Evolutionary conservation across 371 early-diverging fungal species (phyloP).

Genomic region (Chytridium lagenaria): DNA sequence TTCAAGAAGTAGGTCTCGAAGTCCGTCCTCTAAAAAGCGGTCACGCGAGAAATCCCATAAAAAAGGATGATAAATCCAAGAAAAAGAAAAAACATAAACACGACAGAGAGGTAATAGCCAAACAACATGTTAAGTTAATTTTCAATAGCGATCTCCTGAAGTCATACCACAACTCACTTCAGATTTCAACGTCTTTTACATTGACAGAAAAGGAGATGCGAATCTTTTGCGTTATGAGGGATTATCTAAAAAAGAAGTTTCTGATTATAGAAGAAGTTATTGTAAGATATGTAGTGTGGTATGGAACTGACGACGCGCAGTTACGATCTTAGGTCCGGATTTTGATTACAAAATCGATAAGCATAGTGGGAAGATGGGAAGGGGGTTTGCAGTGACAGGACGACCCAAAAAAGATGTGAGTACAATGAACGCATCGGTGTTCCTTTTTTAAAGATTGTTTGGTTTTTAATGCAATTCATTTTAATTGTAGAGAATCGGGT

Average conservation of each 20-base stretch:
- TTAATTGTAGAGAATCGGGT: constrained; percentile 13
- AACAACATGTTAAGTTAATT: not conserved
- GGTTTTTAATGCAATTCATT: not conserved
- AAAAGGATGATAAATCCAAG: constrained; percentile 21
- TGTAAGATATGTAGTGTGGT: constrained; percentile 8
- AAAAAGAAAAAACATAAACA: constrained; percentile 18
- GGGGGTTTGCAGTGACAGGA: constrained; percentile 13
- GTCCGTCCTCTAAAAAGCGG: constrained; percentile 6
- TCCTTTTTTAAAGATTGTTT: constrained; percentile 7
- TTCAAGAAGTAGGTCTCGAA: not conserved
- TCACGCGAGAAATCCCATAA: constrained; percentile 13
- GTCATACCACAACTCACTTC: not conserved
- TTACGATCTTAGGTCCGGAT: constrained; percentile 19
- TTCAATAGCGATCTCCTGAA: not conserved
- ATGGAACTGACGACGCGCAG: constrained; percentile 7
- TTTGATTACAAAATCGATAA: constrained; percentile 21
- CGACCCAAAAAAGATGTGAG: no score
- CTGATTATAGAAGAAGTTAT: constrained; percentile 10
- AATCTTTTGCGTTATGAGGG: constrained; percentile 18
- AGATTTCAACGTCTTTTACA: constrained; percentile 6
- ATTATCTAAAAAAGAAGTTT: constrained; percentile 3
- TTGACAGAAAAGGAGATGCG: constrained; percentile 26
- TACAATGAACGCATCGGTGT: no score
- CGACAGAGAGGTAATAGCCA: constrained; percentile 3
- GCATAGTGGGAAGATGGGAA: constrained; percentile 14